These are phyloP conservation scores for Saccharum officinarum DNA, from an alignment of 176 grass and related monocot species.

Conservation along the genomic window DNA sequence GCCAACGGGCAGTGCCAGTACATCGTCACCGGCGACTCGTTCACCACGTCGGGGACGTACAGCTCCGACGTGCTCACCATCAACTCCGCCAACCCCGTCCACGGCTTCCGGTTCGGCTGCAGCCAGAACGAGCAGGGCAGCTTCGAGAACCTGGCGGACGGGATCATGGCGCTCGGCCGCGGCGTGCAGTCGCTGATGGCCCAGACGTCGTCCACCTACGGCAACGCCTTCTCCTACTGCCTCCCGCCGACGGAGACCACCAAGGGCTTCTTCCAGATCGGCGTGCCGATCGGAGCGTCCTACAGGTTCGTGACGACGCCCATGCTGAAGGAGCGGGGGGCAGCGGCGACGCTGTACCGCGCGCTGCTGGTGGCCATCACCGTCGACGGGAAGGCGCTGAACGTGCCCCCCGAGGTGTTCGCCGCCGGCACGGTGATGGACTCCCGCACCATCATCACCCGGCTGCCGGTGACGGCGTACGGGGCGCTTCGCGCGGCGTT, in stretches of 20 bases:
- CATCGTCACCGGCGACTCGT: background rate
- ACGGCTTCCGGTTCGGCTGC: constrained; percentile 48
- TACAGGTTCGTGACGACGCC: constrained; percentile 24
- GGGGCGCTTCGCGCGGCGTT: constrained; percentile 50
- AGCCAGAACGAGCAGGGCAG: constrained; percentile 34
- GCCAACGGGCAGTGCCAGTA: background rate
- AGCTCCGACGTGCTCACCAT: constrained; percentile 23
- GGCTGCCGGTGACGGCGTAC: constrained; percentile 56
- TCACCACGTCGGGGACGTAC: background rate
- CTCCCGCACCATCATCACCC: constrained; percentile 51
- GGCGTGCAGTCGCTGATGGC: constrained; percentile 47
- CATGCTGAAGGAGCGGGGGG: background rate
- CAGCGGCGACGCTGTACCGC: constrained; percentile 33
- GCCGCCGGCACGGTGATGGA: constrained; percentile 53
- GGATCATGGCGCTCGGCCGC: constrained; percentile 60
- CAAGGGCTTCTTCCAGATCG: constrained; percentile 55
- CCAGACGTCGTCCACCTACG: constrained; percentile 27
- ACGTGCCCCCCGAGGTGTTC: constrained; percentile 43
- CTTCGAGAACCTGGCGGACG: constrained; percentile 35
- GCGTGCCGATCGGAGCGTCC: background rate
- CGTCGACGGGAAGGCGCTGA: constrained; percentile 41
- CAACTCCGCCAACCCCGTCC: constrained; percentile 25
- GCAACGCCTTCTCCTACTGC: constrained; percentile 67
- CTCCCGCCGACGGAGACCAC: constrained; percentile 30
- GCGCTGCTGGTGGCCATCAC: constrained; percentile 27